These are phyloP conservation scores for Penicillium sp. DNA, from an alignment of 2,329 filamentous ascomycete genomes.

Conservation along the genomic window DNA sequence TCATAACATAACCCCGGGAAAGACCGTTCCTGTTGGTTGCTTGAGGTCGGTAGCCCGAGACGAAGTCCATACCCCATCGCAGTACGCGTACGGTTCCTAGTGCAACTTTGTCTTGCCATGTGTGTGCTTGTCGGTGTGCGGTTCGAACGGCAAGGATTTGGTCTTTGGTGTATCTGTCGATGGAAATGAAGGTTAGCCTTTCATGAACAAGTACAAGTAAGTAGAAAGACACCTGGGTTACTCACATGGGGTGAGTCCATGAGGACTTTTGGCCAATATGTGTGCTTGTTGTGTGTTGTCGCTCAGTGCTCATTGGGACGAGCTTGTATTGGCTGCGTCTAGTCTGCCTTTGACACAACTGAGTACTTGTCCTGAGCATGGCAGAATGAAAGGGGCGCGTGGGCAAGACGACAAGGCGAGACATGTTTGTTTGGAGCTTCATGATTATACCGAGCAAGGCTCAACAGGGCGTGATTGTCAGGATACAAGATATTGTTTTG, in stretches of 20 bases:
- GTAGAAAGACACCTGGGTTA: not conserved
- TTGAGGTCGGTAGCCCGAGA: constrained; percentile 73
- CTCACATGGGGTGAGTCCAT: constrained; percentile 64
- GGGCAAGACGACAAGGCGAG: not conserved
- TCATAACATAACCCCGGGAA: constrained; percentile 63
- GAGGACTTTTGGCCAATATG: constrained; percentile 46
- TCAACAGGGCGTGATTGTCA: too few species aligned
- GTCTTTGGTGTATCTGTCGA: constrained; percentile 64
- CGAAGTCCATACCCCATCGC: constrained; percentile 75
- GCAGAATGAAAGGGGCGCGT: not conserved
- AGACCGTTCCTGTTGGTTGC: constrained; percentile 30
- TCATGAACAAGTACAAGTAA: not conserved
- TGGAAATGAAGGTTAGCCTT: not conserved
- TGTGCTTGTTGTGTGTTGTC: constrained; percentile 1
- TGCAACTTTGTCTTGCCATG: constrained; percentile 72
- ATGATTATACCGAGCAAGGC: not conserved
- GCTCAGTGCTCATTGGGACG: not conserved
- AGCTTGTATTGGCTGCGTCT: not conserved
- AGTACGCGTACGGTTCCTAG: constrained; percentile 71
- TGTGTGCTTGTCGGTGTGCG: constrained; percentile 71
- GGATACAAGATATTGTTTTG: not conserved
- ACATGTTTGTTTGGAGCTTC: not conserved
- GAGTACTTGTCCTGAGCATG: not conserved
- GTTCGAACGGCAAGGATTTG: constrained; percentile 73
- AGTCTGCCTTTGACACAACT: not conserved